Conservation (phyloP, 1,284 basidiomycete species). For the Boletus sp. region DNA sequence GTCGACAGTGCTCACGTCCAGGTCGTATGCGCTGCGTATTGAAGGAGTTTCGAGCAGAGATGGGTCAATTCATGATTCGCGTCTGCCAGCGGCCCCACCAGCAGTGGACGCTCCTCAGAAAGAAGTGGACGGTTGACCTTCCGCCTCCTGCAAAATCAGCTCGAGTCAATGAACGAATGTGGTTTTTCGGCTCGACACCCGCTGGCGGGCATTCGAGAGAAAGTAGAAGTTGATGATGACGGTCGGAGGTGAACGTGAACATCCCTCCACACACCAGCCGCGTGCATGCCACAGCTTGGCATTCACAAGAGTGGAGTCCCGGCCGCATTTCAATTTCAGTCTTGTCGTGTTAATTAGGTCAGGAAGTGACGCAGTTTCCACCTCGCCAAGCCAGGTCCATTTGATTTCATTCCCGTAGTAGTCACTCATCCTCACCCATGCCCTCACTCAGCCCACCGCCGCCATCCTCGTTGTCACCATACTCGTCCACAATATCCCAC, state of each 20-base stretch:
- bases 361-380: not conserved
- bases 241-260: too few species aligned
- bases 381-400: not conserved
- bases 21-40: too few species aligned
- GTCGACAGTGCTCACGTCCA: too few species aligned
- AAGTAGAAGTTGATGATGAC: too few species aligned
- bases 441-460: conserved; percentile 20
- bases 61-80: not conserved
- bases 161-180: not conserved
- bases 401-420: not conserved
- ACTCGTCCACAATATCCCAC: conserved; percentile 49
- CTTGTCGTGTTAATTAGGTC: too few species aligned
- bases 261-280: too few species aligned
- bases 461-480: conserved; percentile 30
- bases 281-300: too few species aligned
- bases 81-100: not conserved
- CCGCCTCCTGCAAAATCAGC: not conserved
- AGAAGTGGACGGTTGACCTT: not conserved
- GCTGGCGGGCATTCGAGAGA: too few species aligned
- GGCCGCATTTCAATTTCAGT: too few species aligned
- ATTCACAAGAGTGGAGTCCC: too few species aligned
- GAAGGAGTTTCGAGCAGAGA: not conserved
- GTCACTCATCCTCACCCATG: conserved; percentile 30
- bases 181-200: too few species aligned
- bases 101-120: not conserved